A percentile compares a stretch with the other conserved stretches of the same genome.
Evolutionary conservation across 1,139 yeast genomes (phyloP).

Genomic region (Eremothecium sinecaudum): DNA sequence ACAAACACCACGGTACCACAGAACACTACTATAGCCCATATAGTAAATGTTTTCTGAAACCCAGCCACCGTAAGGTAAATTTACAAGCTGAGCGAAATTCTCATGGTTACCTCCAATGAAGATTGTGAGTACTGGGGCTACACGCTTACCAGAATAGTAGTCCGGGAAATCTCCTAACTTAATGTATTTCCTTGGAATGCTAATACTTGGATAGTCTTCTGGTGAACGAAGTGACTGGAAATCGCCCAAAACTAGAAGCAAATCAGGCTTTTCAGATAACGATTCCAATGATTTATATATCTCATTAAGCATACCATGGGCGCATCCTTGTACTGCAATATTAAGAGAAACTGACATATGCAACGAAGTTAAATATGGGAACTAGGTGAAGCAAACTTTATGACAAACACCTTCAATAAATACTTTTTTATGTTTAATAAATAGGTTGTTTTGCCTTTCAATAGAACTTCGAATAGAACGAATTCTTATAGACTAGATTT

Average conservation of each 20-base stretch:
- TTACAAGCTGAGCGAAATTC: slow-evolving; percentile 66
- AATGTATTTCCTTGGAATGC: slow-evolving; percentile 47
- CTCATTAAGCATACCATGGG: slow-evolving; percentile 70
- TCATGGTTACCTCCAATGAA: slow-evolving; percentile 97
- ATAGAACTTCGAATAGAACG: too few species aligned
- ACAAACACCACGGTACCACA: slow-evolving; percentile 64
- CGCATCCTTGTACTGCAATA: slow-evolving; percentile 84
- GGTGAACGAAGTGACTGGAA: slow-evolving; percentile 51
- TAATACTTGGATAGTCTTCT: slow-evolving; percentile 57
- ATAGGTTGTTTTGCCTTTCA: too few species aligned
- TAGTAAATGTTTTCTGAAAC: slow-evolving; percentile 87
- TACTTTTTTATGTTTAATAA: too few species aligned
- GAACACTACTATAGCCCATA: slow-evolving; percentile 59
- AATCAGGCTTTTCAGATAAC: slow-evolving; percentile 37
- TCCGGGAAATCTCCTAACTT: slow-evolving; percentile 67
- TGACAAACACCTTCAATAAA: too few species aligned
- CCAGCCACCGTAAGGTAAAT: slow-evolving; percentile 85
- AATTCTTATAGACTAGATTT: background rate
- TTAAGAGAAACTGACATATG: slow-evolving; percentile 14
- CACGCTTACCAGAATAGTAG: slow-evolving; percentile 52
- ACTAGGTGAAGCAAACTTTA: too few species aligned
- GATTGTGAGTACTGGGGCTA: slow-evolving; percentile 69
- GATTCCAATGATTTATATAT: slow-evolving; percentile 41
- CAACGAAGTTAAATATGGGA: too few species aligned
- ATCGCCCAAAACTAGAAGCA: slow-evolving; percentile 83